Percentiles rank a stretch among this genome's conserved stretches.
Evolutionary conservation across 2,329 filamentous ascomycete genomes (phyloP).

Genomic region (Cordyceps farinosa): DNA sequence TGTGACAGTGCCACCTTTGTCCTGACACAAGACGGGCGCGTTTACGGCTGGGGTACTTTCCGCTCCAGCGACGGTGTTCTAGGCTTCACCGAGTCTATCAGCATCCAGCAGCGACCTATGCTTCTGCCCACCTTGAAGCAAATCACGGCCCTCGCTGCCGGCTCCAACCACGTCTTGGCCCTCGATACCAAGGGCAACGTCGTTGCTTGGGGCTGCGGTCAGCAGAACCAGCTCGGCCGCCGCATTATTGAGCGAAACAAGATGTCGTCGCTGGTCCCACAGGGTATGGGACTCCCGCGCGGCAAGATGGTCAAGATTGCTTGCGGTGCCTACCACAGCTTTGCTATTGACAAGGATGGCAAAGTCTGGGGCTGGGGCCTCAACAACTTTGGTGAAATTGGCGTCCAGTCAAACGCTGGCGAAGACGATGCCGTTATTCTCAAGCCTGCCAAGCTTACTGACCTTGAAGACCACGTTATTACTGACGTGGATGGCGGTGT

Average conservation of each 20-base stretch:
- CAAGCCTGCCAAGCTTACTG: slow-evolving; percentile 64
- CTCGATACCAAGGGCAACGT: slow-evolving; percentile 63
- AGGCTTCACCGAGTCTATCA: slow-evolving; percentile 55
- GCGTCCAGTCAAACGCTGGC: slow-evolving; percentile 53
- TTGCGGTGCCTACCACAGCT: slow-evolving; percentile 77
- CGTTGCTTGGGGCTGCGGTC: slow-evolving; percentile 68
- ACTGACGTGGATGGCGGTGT: slow-evolving; percentile 64
- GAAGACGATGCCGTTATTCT: slow-evolving; percentile 62
- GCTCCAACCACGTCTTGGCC: slow-evolving; percentile 68
- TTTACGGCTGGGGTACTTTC: slow-evolving; percentile 86
- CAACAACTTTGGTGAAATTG: slow-evolving; percentile 83
- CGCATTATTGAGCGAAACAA: slow-evolving; percentile 59
- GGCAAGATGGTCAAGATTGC: slow-evolving; percentile 54
- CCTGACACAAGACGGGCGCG: slow-evolving; percentile 68
- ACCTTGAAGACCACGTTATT: slow-evolving; percentile 62
- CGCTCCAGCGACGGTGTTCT: slow-evolving; percentile 62
- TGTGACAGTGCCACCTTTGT: slow-evolving; percentile 74
- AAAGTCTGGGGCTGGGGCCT: slow-evolving; percentile 78
- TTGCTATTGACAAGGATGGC: slow-evolving; percentile 69
- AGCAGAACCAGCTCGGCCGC: slow-evolving; percentile 63
- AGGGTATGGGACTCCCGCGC: slow-evolving; percentile 54
- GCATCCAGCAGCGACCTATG: slow-evolving; percentile 47
- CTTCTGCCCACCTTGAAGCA: slow-evolving; percentile 63
- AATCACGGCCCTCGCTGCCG: slow-evolving; percentile 60
- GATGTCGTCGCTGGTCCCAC: slow-evolving; percentile 56